Evolutionary conservation across 352 stramenopile genomes (phyloP).

Genomic region (Globisporangium emineosum): DNA sequence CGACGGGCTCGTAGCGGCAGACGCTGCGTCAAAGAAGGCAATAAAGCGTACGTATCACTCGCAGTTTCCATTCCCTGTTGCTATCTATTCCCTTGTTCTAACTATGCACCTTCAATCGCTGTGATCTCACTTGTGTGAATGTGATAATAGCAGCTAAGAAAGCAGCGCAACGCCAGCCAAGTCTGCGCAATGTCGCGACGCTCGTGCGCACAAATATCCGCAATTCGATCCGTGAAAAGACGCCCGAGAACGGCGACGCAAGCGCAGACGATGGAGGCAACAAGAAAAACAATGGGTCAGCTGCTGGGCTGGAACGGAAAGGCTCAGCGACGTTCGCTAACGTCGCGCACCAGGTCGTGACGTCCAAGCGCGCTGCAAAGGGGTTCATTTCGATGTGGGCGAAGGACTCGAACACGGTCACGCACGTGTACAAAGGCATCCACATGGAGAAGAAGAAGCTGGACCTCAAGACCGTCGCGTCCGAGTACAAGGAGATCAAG

Average conservation of each 20-base stretch:
- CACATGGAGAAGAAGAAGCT: conserved; percentile 91
- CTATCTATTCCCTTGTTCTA: background rate
- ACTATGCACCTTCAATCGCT: no score
- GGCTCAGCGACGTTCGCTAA: conserved; percentile 53
- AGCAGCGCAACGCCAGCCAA: conserved; percentile 28
- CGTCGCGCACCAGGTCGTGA: conserved; percentile 74
- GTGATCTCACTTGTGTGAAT: background rate
- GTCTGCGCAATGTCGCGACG: conserved; percentile 61
- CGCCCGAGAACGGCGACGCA: conserved; percentile 8
- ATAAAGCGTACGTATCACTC: conserved; percentile 9
- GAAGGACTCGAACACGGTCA: conserved; percentile 34
- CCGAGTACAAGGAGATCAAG: conserved; percentile 88
- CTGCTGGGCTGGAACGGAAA: conserved; percentile 20
- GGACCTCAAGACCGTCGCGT: conserved; percentile 61
- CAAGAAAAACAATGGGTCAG: background rate
- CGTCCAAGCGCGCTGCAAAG: conserved; percentile 57
- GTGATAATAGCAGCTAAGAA: conserved; percentile 24
- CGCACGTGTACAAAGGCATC: conserved; percentile 77
- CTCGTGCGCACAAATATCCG: conserved; percentile 61
- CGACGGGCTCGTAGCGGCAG: conserved; percentile 1
- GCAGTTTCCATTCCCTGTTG: background rate
- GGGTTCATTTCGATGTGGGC: conserved; percentile 81
- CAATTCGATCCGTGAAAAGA: conserved; percentile 23
- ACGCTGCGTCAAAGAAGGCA: conserved; percentile 7
- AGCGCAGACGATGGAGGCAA: background rate